These are phyloP conservation scores for Coprinellus micaceus DNA, from an alignment of 768 basidiomycete genomes.

Conservation along the genomic window DNA sequence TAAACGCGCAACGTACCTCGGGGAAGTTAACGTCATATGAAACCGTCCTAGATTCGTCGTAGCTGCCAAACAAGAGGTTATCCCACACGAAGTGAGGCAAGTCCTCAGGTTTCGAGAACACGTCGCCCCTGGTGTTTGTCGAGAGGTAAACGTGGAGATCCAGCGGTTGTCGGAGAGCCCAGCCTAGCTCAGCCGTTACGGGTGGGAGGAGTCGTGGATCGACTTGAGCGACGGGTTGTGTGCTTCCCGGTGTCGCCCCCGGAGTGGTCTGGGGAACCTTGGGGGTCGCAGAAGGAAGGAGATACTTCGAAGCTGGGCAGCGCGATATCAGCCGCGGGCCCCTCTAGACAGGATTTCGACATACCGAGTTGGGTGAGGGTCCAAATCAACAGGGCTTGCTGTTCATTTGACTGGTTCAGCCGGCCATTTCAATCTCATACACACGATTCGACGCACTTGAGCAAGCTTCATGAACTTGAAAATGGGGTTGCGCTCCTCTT, in stretches of 20 bases:
- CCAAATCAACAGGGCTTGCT: conserved; percentile 73
- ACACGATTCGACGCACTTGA: conserved; percentile 20
- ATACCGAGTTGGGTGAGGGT: conserved; percentile 63
- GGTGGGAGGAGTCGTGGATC: conserved; percentile 56
- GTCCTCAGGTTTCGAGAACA: conserved; percentile 49
- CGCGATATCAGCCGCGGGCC: background rate
- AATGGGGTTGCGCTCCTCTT: conserved; percentile 7
- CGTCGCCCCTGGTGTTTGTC: conserved; percentile 57
- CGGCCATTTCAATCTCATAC: background rate
- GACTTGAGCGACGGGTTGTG: conserved; percentile 24
- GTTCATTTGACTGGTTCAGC: background rate
- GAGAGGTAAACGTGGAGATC: conserved; percentile 75
- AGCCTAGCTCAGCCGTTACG: conserved; percentile 49
- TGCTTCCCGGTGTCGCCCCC: conserved; percentile 10
- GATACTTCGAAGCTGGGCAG: conserved; percentile 42
- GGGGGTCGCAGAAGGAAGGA: conserved; percentile 27
- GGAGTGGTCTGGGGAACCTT: conserved; percentile 23
- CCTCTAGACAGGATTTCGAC: conserved; percentile 16
- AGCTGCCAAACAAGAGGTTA: conserved; percentile 76
- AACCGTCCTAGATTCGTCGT: conserved; percentile 54
- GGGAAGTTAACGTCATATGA: conserved; percentile 65
- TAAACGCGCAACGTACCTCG: conserved; percentile 54
- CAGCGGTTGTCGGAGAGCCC: conserved; percentile 57
- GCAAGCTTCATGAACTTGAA: conserved; percentile 22
- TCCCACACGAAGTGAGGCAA: conserved; percentile 75